A percentile compares a stretch with the other conserved stretches of the same genome.
Evolutionary conservation across 371 early-diverging fungal species (phyloP).

Genomic region (Saksenaea vasiformis): DNA sequence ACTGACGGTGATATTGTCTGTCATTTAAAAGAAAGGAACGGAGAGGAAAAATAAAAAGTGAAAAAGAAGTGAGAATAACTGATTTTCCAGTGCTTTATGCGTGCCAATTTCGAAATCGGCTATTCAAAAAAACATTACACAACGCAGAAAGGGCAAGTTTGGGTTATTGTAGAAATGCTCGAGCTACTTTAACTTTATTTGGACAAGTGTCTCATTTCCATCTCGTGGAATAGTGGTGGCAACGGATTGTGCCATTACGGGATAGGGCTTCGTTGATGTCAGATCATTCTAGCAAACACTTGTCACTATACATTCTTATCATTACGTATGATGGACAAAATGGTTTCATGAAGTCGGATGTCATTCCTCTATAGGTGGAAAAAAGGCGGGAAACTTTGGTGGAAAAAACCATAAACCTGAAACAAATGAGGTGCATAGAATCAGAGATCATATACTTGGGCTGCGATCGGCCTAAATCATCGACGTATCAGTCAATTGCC

Average conservation of each 20-base stretch:
- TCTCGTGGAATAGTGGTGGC: neutral
- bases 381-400: no score
- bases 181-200: neutral
- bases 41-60: neutral
- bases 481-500: no score
- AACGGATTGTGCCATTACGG: neutral
- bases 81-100: neutral
- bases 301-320: no score
- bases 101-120: conserved; percentile 5
- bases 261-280: neutral
- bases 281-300: neutral
- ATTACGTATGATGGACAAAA: no score
- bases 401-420: neutral
- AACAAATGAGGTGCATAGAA: neutral
- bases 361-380: no score
- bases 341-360: no score
- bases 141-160: neutral
- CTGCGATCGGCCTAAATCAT: no score
- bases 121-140: conserved; percentile 3
- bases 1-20: conserved; percentile 25
- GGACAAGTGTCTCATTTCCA: neutral
- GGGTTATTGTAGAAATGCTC: conserved; percentile 1
- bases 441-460: no score
- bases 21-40: neutral
- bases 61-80: neutral